Evolutionary conservation across 2,329 filamentous ascomycete genomes (phyloP).

Genomic region (Ophiobolus disseminans): DNA sequence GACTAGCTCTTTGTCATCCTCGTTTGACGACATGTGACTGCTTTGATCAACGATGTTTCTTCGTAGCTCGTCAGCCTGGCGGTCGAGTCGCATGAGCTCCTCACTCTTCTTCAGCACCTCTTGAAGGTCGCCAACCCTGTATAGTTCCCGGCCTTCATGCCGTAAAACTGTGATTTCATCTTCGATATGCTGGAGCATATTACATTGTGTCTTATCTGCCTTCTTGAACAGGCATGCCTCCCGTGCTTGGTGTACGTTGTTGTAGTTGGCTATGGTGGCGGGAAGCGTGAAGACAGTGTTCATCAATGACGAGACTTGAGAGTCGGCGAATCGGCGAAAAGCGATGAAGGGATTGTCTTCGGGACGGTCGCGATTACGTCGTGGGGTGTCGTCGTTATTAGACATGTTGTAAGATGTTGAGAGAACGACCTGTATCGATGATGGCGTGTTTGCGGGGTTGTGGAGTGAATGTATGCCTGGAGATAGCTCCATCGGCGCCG

Average conservation of each 20-base stretch:
- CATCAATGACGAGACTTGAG: constrained; percentile 62
- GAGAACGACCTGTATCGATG: constrained; percentile 4
- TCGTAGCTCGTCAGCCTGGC: constrained; percentile 33
- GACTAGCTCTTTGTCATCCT: constrained; percentile 26
- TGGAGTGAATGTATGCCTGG: constrained; percentile 11
- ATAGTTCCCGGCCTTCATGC: constrained; percentile 34
- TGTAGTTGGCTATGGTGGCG: constrained; percentile 39
- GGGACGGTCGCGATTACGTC: constrained; percentile 19
- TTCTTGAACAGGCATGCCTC: constrained; percentile 44
- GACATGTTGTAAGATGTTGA: constrained; percentile 27
- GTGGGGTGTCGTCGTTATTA: constrained; percentile 26
- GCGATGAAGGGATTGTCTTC: constrained; percentile 63
- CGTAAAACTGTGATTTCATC: constrained; percentile 26
- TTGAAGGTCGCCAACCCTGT: constrained; percentile 35
- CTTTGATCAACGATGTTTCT: constrained; percentile 29
- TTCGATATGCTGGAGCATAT: constrained; percentile 34
- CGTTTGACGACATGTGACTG: neutral
- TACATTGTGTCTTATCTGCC: constrained; percentile 36
- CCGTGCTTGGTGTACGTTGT: constrained; percentile 37
- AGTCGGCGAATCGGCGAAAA: constrained; percentile 68
- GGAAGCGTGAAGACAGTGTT: constrained; percentile 57
- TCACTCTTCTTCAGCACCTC: constrained; percentile 42
- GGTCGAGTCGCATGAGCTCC: constrained; percentile 35
- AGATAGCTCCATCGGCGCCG: constrained; percentile 7
- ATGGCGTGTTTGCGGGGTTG: constrained; percentile 10